Evolutionary conservation across 768 basidiomycete genomes (phyloP).

Genomic region (Tylopilus rubrobrunneus): DNA sequence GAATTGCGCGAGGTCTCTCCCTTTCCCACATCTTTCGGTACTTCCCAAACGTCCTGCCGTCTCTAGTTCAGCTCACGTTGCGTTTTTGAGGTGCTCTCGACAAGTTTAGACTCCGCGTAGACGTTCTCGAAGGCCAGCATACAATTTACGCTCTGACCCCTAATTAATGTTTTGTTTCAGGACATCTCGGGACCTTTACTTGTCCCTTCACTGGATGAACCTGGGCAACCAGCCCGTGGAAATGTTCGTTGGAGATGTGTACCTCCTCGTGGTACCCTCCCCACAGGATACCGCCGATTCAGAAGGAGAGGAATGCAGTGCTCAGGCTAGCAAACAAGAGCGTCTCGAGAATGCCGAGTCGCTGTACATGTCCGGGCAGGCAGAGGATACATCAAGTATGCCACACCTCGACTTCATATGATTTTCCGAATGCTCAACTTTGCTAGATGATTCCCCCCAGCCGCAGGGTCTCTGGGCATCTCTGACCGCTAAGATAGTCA

Average conservation of each 20-base stretch:
- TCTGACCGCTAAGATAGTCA: conserved; percentile 83
- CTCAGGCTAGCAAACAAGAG: conserved; percentile 84
- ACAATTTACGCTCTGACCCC: neutral
- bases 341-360: conserved; percentile 86
- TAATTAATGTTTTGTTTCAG: conserved; percentile 34
- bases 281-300: conserved; percentile 64
- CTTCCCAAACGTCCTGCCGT: conserved; percentile 6
- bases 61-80: conserved; percentile 69
- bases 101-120: conserved; percentile 92
- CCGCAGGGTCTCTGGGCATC: conserved; percentile 84
- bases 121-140: conserved; percentile 80
- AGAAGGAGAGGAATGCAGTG: conserved; percentile 79
- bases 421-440: conserved; percentile 1
- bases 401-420: neutral
- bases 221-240: conserved; percentile 88
- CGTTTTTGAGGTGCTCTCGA: conserved; percentile 85
- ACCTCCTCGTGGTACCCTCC: conserved; percentile 86
- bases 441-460: conserved; percentile 53
- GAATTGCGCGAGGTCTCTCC: conserved; percentile 72
- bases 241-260: conserved; percentile 89
- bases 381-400: conserved; percentile 48
- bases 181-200: conserved; percentile 83
- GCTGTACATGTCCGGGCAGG: conserved; percentile 60
- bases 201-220: conserved; percentile 88
- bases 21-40: neutral